A percentile compares a stretch with the other conserved stretches of the same genome.
Conservation (phyloP, 257 asterid species). For the Rehmannia glutinosa region DNA sequence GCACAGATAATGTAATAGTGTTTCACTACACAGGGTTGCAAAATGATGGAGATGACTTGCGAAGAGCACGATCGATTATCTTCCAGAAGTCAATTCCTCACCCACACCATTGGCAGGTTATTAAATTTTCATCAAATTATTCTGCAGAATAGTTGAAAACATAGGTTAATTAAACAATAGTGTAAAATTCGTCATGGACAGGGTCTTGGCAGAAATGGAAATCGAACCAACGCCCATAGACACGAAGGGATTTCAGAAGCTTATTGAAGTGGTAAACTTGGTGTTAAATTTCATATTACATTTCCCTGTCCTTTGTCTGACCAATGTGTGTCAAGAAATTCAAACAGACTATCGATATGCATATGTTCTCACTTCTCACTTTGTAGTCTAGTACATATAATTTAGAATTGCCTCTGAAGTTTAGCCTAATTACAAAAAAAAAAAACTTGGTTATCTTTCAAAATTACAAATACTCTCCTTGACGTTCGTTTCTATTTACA, state of each 20-base stretch:
- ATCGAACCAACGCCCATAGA: slow-evolving; percentile 69
- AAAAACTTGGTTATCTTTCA: too few relatives aligned
- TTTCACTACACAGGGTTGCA: slow-evolving; percentile 63
- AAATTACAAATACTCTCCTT: neutral
- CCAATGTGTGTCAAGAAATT: neutral
- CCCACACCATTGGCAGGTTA: slow-evolving; percentile 91
- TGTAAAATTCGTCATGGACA: slow-evolving; percentile 24
- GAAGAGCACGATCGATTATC: slow-evolving; percentile 81
- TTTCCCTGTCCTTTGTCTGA: neutral
- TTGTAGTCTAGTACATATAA: neutral
- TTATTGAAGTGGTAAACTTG: slow-evolving; percentile 63
- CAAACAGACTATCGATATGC: too few relatives aligned
- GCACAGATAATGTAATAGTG: too few relatives aligned
- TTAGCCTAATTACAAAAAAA: too few relatives aligned
- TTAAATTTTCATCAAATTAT: neutral
- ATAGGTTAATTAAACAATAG: neutral
- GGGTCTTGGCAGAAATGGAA: slow-evolving; percentile 71
- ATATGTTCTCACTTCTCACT: too few relatives aligned
- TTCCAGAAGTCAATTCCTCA: slow-evolving; percentile 76
- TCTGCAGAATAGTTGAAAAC: neutral
- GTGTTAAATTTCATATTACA: neutral
- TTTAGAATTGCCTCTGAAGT: too few relatives aligned
- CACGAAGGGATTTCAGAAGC: slow-evolving; percentile 89
- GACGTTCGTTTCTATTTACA: neutral
- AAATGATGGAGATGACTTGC: slow-evolving; percentile 81